phyloP scores from a whole-genome alignment of 148 eudicot species.

The Silene conica region DNA sequence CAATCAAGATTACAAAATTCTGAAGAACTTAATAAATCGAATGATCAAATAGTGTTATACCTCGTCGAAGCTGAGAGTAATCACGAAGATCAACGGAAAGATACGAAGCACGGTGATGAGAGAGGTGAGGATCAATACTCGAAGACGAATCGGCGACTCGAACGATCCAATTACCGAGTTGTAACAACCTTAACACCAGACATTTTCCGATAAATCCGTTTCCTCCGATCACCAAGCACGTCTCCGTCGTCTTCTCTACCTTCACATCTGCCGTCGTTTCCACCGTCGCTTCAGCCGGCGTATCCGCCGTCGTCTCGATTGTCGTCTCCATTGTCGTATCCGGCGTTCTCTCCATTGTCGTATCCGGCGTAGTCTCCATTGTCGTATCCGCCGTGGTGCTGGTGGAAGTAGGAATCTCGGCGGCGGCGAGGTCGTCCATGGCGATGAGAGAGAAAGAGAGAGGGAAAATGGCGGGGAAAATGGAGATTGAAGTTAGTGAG shows the following conservation, averaged over 20 bases:
- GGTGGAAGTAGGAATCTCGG: slow-evolving; percentile 18
- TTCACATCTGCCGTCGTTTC: background rate
- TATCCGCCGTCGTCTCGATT: background rate
- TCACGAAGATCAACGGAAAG: slow-evolving; percentile 52
- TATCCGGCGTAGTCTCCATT: no score
- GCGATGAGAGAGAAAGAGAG: slow-evolving; percentile 14
- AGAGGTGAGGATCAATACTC: slow-evolving; percentile 28
- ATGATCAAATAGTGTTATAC: slow-evolving; percentile 23
- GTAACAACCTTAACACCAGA: slow-evolving; percentile 55
- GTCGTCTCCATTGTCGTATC: no score
- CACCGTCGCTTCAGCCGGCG: background rate
- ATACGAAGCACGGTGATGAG: slow-evolving; percentile 48
- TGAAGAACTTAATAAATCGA: background rate
- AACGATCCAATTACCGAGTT: slow-evolving; percentile 66
- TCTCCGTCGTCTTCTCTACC: slow-evolving; percentile 21
- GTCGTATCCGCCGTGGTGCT: background rate
- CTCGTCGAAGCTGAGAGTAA: slow-evolving; percentile 49
- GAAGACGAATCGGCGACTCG: slow-evolving; percentile 61
- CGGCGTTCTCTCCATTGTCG: no score
- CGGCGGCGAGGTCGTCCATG: slow-evolving; percentile 26
- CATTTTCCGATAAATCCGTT: slow-evolving; percentile 56
- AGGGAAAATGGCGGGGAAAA: background rate
- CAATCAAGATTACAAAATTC: background rate
- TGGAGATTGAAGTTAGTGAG: slow-evolving; percentile 9
- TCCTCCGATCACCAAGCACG: slow-evolving; percentile 78